Percentiles rank a stretch among this genome's conserved stretches.
Conservation (phyloP, 257 asterid species). For the Primulina eburnea region DNA sequence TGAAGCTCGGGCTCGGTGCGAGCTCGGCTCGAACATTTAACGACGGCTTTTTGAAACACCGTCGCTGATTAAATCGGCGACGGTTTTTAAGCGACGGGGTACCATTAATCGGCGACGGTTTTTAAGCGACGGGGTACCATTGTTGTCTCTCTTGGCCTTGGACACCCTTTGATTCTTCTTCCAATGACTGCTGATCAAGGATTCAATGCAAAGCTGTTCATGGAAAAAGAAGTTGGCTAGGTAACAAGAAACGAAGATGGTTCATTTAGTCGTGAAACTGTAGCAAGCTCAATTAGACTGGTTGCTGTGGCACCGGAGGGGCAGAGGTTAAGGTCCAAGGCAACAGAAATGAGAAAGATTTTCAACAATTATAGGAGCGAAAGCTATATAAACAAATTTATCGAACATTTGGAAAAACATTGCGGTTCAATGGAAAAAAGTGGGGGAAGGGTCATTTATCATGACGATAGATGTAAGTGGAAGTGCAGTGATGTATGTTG, state of each 20-base stretch:
- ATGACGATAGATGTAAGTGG: no score
- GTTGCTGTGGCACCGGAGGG: constrained; percentile 35
- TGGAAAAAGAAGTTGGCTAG: constrained; percentile 40
- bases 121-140: constrained; percentile 54
- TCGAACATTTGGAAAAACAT: constrained; percentile 25
- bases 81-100: no score
- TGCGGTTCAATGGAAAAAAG: neutral
- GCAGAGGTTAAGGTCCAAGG: constrained; percentile 26
- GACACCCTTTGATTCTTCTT: constrained; percentile 41
- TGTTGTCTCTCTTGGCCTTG: constrained; percentile 40
- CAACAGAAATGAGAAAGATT: constrained; percentile 32
- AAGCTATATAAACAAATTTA: constrained; percentile 36
- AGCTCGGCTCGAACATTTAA: no score
- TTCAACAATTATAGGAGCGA: constrained; percentile 32
- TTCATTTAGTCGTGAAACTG: constrained; percentile 33
- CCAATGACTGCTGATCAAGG: constrained; percentile 48
- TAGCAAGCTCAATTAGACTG: constrained; percentile 37
- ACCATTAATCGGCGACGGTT: no score
- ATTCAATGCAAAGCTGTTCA: constrained; percentile 42
- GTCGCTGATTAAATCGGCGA: no score
- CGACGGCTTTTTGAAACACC: no score
- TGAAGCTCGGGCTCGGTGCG: no score
- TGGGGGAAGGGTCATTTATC: no score
- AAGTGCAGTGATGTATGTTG: no score
- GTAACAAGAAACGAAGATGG: constrained; percentile 46